Evolutionary conservation across 129 eudicot genomes (phyloP).

Genomic region (Flaveria robusta): DNA sequence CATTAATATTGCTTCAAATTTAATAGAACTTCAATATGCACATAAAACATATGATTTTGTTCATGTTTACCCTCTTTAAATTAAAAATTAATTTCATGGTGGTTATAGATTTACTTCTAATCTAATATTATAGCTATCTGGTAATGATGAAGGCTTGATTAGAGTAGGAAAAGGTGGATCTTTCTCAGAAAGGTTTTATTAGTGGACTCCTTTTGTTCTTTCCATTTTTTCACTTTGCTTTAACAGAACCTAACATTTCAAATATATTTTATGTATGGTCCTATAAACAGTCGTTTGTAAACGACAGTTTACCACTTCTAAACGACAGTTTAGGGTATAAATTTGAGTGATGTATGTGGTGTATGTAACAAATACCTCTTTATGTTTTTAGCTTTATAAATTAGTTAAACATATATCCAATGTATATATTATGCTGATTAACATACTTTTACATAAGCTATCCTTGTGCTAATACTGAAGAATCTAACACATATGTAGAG

Average conservation of each 20-base stretch:
- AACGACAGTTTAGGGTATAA: no score
- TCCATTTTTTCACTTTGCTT: conserved; percentile 38
- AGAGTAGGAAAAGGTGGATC: conserved; percentile 25
- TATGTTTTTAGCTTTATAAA: conserved; percentile 10
- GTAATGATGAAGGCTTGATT: conserved; percentile 39
- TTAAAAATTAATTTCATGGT: neutral
- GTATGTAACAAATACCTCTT: neutral
- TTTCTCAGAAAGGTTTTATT: conserved; percentile 25
- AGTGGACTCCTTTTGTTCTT: conserved; percentile 45
- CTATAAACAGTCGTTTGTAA: no score
- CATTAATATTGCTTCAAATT: neutral
- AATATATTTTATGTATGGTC: neutral
- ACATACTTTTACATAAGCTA: neutral
- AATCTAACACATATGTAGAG: conserved; percentile 36
- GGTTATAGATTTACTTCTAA: conserved; percentile 12
- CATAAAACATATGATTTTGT: conserved; percentile 1
- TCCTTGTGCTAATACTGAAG: conserved; percentile 12
- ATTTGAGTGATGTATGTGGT: no score
- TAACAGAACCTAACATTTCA: conserved; percentile 33
- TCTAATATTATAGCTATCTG: conserved; percentile 11
- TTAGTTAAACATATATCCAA: neutral
- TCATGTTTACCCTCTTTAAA: neutral
- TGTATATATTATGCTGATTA: neutral
- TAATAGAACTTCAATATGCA: neutral
- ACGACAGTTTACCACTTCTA: no score